Percentiles rank a stretch among this genome's conserved stretches.
Evolutionary conservation across 2,329 filamentous ascomycete genomes (phyloP).

Genomic region (Pseudogymnoascus verrucosus): DNA sequence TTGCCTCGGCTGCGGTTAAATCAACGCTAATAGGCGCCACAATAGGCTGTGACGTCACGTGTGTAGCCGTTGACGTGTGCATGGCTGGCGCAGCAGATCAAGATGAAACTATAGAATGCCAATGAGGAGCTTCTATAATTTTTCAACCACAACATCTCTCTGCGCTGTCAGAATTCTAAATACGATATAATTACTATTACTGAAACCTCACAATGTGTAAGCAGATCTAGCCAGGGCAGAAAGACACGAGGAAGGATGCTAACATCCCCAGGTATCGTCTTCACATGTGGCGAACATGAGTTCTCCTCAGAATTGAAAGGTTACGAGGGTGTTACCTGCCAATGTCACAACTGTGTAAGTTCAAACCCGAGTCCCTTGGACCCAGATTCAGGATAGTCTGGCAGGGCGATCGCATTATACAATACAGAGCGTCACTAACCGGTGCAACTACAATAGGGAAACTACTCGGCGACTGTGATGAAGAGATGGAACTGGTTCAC

Average conservation of each 20-base stretch:
- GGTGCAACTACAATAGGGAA: conserved; percentile 34
- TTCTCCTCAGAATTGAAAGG: conserved; percentile 32
- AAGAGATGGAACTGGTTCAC: conserved; percentile 69
- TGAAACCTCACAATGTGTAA: conserved; percentile 16
- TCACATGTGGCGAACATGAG: conserved; percentile 29
- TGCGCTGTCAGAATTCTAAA: background rate
- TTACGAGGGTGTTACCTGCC: conserved; percentile 53
- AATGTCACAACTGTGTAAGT: conserved; percentile 53
- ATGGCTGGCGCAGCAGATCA: background rate
- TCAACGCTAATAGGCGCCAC: background rate
- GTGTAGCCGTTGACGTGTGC: background rate
- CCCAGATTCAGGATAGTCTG: background rate
- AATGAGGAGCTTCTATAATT: background rate
- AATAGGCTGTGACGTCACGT: background rate
- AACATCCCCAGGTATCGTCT: conserved; percentile 21
- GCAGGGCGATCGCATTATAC: background rate
- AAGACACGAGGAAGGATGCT: background rate
- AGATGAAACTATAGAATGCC: background rate
- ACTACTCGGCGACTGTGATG: conserved; percentile 52
- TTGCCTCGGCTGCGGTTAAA: conserved; percentile 8
- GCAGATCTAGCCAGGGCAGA: background rate
- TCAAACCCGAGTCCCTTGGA: background rate
- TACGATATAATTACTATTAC: conserved; percentile 3
- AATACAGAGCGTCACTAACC: background rate
- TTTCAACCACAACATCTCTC: background rate